Evolutionary conservation across 805 yeast species (phyloP), one percentile per base, ranked within the genome.

Genomic region (Ogataea haglerorum): DNA sequence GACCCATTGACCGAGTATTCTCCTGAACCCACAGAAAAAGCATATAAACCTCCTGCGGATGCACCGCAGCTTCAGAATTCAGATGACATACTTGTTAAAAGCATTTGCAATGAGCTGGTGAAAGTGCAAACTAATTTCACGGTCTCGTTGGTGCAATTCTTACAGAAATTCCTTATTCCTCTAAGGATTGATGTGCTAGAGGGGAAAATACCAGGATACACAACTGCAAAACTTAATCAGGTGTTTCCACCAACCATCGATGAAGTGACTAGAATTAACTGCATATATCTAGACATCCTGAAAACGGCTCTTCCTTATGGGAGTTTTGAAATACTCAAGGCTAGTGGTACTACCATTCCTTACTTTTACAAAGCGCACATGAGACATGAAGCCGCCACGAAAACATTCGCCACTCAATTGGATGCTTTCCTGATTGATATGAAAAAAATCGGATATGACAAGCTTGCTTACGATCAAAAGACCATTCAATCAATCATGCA

Each of bases 211-310:
- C 67, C 73, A 3, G 70, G 70, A 9, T 57, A 77, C 30, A 80
- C 86, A 1, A 79, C 85, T 2, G 61, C 81, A 2, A 78, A 79
- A 49, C 69, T 90, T 24, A 90, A 91, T 60, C 71, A 79, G 35
- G 72, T 88, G 1, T 89, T 91, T 56, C 97, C 98, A 2, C 97
- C 97, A 1, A 91, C 98, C 0, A 84, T 91, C 14, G 97, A 91
- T 62, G 98, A 91, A 64, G 81, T 91, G 13, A 85, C 95, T 9
- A 72, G 97, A 54, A 82, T 91, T 28, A 90, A 90, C 57, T 86
- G 95, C 56, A 80, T 91, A 4, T 78, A 87, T 43, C 74, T 85
- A 46, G 95, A 85, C 50, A 78, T 93, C 16, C 63, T 91, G 40
- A 76, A 77, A 43, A 61, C 73, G 12, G 91, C 97, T 0, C 54